phyloP scores from a whole-genome alignment of 148 eudicot species.

The Pharnaceum exiguum region DNA sequence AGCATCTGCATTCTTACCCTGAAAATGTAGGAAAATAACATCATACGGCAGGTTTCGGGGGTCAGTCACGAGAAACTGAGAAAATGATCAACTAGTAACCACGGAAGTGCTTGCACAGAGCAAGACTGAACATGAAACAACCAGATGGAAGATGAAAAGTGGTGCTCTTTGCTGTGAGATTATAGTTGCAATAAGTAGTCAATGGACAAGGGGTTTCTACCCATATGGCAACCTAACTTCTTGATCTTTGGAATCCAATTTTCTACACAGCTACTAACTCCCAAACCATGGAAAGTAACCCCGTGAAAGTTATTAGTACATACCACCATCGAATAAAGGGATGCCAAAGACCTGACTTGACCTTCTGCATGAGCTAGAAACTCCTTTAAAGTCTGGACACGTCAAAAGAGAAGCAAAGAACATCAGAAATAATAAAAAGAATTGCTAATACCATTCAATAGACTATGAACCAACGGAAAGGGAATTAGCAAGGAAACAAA shows the following conservation, averaged over 20 bases:
- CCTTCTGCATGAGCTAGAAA: conserved; percentile 76
- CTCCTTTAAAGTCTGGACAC: conserved; percentile 52
- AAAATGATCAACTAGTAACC: not conserved
- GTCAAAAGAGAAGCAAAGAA: conserved; percentile 3
- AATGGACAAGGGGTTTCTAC: too few relatives aligned
- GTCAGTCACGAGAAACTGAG: not conserved
- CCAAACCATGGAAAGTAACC: not conserved
- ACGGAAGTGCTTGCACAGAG: too few relatives aligned
- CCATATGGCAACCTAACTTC: too few relatives aligned
- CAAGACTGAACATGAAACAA: too few relatives aligned
- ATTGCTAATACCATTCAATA: not conserved
- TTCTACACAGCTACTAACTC: not conserved
- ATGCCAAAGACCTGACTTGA: conserved; percentile 77
- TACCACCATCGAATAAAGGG: conserved; percentile 85
- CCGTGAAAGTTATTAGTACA: conserved; percentile 5
- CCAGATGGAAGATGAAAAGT: too few relatives aligned
- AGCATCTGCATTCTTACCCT: conserved; percentile 91
- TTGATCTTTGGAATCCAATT: not conserved
- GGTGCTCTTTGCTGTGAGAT: too few relatives aligned
- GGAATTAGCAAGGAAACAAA: not conserved
- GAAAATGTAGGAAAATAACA: conserved; percentile 8
- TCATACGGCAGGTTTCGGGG: not conserved
- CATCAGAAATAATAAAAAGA: conserved; percentile 6
- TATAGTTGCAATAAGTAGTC: too few relatives aligned
- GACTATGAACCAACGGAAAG: too few relatives aligned